Evolutionary conservation across 768 basidiomycete species (phyloP).

Genomic region (Phallus indusiatus): DNA sequence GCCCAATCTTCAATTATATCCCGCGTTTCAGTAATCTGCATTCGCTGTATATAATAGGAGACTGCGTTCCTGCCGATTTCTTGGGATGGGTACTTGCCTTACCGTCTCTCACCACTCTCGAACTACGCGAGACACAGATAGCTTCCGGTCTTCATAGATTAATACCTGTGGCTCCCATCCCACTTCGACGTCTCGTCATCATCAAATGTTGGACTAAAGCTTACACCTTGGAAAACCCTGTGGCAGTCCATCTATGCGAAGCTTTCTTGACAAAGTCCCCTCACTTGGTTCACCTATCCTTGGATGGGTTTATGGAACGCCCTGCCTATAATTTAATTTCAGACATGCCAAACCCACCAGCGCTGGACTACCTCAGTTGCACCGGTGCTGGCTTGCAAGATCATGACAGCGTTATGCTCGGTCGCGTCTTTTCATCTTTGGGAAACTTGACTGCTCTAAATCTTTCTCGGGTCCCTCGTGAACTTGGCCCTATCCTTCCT

Average conservation of each 20-base stretch:
- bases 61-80: constrained; percentile 1
- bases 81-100: background rate
- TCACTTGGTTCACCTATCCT: background rate
- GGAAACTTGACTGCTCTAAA: background rate
- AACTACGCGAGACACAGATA: background rate
- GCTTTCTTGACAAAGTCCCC: constrained; percentile 1
- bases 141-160: background rate
- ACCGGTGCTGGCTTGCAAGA: background rate
- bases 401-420: background rate
- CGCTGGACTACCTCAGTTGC: background rate
- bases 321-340: constrained; percentile 1
- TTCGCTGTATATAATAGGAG: background rate
- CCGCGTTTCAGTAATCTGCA: background rate
- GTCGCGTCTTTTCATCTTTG: background rate
- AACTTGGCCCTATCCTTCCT: background rate
- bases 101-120: constrained; percentile 1
- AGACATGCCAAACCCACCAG: background rate
- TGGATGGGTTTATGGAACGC: constrained; percentile 1
- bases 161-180: background rate
- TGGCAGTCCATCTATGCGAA: background rate
- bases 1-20: background rate
- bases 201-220: constrained; percentile 5
- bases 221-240: background rate
- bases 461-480: background rate
- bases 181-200: constrained; percentile 1